Evolutionary conservation across 2,329 filamentous ascomycete species (phyloP).

Genomic region (Clonostachys sp.): DNA sequence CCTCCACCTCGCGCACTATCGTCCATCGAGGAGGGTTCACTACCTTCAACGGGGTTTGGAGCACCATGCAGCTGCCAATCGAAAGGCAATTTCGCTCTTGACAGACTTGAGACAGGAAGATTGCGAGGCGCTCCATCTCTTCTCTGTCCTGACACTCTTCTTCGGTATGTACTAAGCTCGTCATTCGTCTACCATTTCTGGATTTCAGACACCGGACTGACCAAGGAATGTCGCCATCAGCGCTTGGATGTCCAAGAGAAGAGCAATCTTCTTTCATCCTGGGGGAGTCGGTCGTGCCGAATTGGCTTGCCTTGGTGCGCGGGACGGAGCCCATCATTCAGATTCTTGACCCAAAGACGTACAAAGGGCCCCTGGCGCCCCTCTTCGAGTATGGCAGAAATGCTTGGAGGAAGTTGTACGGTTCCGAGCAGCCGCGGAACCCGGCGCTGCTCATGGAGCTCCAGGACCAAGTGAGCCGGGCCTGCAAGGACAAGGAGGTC

Average conservation of each 20-base stretch:
- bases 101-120: slow-evolving; percentile 8
- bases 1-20: slow-evolving; percentile 38
- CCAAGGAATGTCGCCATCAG: too few species aligned
- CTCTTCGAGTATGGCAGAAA: slow-evolving; percentile 13
- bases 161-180: slow-evolving; percentile 11
- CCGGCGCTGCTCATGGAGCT: slow-evolving; percentile 10
- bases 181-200: neutral
- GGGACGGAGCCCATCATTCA: slow-evolving; percentile 16
- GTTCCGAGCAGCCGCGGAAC: slow-evolving; percentile 2
- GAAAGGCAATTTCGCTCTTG: slow-evolving; percentile 13
- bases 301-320: slow-evolving; percentile 22
- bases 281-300: slow-evolving; percentile 17
- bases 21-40: slow-evolving; percentile 20
- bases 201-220: too few species aligned
- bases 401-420: slow-evolving; percentile 9
- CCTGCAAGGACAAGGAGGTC: slow-evolving; percentile 8
- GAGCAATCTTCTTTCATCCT: slow-evolving; percentile 19
- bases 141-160: slow-evolving; percentile 24
- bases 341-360: slow-evolving; percentile 9
- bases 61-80: slow-evolving; percentile 20
- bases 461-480: slow-evolving; percentile 8
- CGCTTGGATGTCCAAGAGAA: too few species aligned
- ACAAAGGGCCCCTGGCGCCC: slow-evolving; percentile 8
- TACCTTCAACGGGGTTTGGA: slow-evolving; percentile 20
- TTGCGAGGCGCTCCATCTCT: slow-evolving; percentile 16